Conservation (phyloP, 2,329 filamentous ascomycete species). For the Meredithiella fracta region DNA sequence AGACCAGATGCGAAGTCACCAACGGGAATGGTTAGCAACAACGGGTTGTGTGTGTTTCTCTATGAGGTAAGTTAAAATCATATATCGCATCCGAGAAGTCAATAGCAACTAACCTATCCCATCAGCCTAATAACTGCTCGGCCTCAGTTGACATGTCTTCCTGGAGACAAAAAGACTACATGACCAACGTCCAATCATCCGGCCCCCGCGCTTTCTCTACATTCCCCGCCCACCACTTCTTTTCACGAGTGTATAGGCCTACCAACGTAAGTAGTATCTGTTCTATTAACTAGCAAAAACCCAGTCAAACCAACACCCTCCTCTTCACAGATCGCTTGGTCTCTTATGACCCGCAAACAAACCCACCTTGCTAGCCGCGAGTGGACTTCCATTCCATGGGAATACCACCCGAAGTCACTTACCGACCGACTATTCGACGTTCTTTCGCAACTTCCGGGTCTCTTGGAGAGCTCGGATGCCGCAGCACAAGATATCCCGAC, state of each 20-base stretch:
- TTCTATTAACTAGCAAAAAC: not conserved
- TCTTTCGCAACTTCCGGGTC: conserved; percentile 29
- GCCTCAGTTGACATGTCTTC: conserved; percentile 20
- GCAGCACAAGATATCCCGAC: conserved; percentile 26
- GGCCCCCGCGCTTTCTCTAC: conserved; percentile 31
- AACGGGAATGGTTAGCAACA: conserved; percentile 17
- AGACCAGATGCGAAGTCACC: conserved; percentile 19
- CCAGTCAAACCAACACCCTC: not conserved
- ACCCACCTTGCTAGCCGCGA: conserved; percentile 35
- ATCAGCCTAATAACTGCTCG: conserved; percentile 30
- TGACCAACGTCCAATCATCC: conserved; percentile 24
- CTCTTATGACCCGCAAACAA: conserved; percentile 32
- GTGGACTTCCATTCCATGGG: conserved; percentile 37
- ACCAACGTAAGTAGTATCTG: conserved; percentile 28
- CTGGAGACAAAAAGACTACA: conserved; percentile 24
- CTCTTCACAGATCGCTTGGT: conserved; percentile 26
- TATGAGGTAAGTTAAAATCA: conserved; percentile 30
- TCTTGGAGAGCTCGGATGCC: conserved; percentile 30
- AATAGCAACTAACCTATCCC: not conserved
- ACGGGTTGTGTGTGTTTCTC: conserved; percentile 33
- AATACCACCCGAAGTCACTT: conserved; percentile 31
- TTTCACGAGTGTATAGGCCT: conserved; percentile 37
- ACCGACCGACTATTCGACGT: conserved; percentile 38
- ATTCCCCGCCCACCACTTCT: conserved; percentile 43
- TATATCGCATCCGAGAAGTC: not conserved